A percentile compares a stretch with the other conserved stretches of the same genome.
phyloP scores from a whole-genome alignment of 2,329 filamentous ascomycete genomes.

The Phoma sp. region DNA sequence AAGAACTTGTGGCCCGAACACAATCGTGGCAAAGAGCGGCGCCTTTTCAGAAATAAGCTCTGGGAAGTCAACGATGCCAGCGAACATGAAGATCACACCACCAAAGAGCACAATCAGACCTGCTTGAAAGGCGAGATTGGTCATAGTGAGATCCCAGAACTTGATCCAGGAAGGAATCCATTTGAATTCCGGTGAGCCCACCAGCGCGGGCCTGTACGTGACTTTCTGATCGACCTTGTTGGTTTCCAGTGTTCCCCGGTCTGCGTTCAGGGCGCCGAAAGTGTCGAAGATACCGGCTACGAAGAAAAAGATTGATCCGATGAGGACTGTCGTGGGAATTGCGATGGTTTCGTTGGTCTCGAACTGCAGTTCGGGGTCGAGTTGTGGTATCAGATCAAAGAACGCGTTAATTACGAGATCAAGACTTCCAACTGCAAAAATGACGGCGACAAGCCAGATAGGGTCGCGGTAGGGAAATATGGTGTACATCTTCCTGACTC shows the following conservation, averaged over 20 bases:
- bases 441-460: constrained; percentile 38
- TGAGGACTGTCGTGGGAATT: constrained; percentile 31
- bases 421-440: constrained; percentile 33
- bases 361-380: constrained; percentile 15
- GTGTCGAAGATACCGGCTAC: constrained; percentile 37
- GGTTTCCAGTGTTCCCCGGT: constrained; percentile 20
- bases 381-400: constrained; percentile 34
- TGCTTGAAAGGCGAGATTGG: constrained; percentile 37
- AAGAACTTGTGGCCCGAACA: constrained; percentile 36
- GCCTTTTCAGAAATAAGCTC: constrained; percentile 29
- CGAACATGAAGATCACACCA: constrained; percentile 41
- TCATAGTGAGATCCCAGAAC: constrained; percentile 25
- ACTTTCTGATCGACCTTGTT: constrained; percentile 13
- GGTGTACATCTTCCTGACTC: constrained; percentile 29
- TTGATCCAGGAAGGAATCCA: constrained; percentile 32
- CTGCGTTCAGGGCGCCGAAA: constrained; percentile 33
- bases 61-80: constrained; percentile 38
- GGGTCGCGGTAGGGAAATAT: constrained; percentile 38
- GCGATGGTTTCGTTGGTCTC: constrained; percentile 29
- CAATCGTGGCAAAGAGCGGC: constrained; percentile 23
- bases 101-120: constrained; percentile 40
- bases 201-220: constrained; percentile 32
- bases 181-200: constrained; percentile 33
- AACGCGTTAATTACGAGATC: constrained; percentile 38
- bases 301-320: constrained; percentile 39